phyloP scores from a whole-genome alignment of 441 rosid species.

The Flueggea neowawraea region DNA sequence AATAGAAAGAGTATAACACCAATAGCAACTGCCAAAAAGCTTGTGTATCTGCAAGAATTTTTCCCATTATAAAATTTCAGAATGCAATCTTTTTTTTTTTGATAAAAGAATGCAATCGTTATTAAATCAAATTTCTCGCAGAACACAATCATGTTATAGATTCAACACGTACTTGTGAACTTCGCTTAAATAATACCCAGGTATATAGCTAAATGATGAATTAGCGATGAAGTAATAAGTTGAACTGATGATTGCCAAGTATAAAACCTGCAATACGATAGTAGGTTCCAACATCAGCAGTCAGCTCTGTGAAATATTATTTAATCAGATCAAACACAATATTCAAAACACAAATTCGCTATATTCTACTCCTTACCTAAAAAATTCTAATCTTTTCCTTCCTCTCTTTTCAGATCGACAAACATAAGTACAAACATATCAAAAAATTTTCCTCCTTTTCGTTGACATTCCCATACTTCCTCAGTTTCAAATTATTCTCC shows the following conservation, averaged over 20 bases:
- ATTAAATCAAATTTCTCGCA: conserved; percentile 1
- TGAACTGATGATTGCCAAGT: conserved; percentile 68
- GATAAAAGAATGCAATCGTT: too few relatives aligned
- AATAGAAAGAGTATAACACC: conserved; percentile 76
- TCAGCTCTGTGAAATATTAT: not conserved
- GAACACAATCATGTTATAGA: not conserved
- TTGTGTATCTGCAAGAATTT: conserved; percentile 55
- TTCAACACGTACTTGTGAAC: conserved; percentile 55
- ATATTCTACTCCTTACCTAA: too few relatives aligned
- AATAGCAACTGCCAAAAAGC: conserved; percentile 63
- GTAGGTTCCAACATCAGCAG: not conserved
- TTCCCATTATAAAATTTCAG: conserved; percentile 7
- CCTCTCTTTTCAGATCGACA: too few relatives aligned
- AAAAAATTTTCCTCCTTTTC: too few relatives aligned
- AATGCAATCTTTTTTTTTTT: too few relatives aligned
- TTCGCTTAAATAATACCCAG: conserved; percentile 83
- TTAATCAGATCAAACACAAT: too few relatives aligned
- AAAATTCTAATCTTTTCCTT: too few relatives aligned
- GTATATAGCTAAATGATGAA: conserved; percentile 72
- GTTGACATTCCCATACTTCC: too few relatives aligned
- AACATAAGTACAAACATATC: too few relatives aligned
- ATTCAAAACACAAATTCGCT: too few relatives aligned
- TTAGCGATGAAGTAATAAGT: conserved; percentile 52
- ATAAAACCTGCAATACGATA: conserved; percentile 54
- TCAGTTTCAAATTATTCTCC: too few relatives aligned